A percentile compares a stretch with the other conserved stretches of the same genome.
Evolutionary conservation across 208 protist genomes (phyloP).

Genomic region (Trypanosoma avium): DNA sequence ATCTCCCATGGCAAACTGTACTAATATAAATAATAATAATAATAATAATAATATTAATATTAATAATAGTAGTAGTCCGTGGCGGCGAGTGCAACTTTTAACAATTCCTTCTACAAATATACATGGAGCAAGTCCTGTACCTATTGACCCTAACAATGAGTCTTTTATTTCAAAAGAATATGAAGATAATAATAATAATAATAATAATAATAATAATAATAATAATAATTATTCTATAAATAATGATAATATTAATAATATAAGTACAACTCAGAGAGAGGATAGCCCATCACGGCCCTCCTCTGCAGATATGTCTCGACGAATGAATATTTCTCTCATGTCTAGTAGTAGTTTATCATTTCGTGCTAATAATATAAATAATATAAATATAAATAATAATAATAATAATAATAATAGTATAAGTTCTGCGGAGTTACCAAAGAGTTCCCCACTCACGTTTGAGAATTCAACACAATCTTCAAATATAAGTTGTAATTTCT

Average conservation of each 20-base stretch:
- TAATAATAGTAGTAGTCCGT: background rate
- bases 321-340: constrained; percentile 17
- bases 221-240: background rate
- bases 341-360: constrained; percentile 20
- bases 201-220: background rate
- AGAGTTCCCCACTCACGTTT: constrained; percentile 7
- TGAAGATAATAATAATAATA: background rate
- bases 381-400: too few relatives aligned
- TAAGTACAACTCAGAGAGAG: constrained; percentile 34
- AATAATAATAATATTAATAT: background rate
- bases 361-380: too few relatives aligned
- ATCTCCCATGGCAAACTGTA: background rate
- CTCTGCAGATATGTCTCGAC: background rate
- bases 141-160: background rate
- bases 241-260: background rate
- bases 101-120: background rate
- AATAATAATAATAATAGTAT: too few relatives aligned
- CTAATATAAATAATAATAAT: background rate
- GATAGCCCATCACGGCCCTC: constrained; percentile 47
- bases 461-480: background rate
- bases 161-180: background rate
- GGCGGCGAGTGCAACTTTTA: constrained; percentile 6
- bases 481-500: background rate
- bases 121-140: background rate
- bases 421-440: background rate